Evolutionary conservation across 345 rosid genomes (phyloP), one percentile per base, ranked within the genome.

Genomic region (Toxicodendron radicans): DNA sequence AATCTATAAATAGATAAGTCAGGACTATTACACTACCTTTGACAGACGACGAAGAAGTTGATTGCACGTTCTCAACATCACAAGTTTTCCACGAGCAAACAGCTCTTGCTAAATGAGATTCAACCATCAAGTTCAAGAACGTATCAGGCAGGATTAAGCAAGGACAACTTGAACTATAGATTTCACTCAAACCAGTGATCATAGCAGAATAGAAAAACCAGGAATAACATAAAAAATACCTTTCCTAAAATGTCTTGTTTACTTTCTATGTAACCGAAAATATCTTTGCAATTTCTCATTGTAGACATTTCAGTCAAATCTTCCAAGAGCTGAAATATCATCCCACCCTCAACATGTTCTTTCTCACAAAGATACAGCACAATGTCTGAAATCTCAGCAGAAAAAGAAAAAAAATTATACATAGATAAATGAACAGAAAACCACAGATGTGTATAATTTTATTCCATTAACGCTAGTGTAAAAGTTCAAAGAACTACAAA

Each of bases 251-350:
- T 86, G 83, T 95, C 97, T 81, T 91, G 99, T 73, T 95, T 91
- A 68, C 93, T 88, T 83, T 95, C 99, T 66, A 95, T 93, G 85
- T 89, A 95, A 68, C 93, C 97, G 59, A 95, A 95, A 72, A 90
- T 79, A 79, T 95, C 98, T 85, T 91, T 87, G 83, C 98, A 95
- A 66, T 93, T 93, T 83, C 90, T 88, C 97, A 95, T 91, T 68
- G 97, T 95, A 71, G 97, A 95, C 97, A 91, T 95, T 82, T 95
- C 99, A 0, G 97, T 95, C 91, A 95, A 85, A 85, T 95, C 98
- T 82, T 95, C 97, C 77, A 95, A 72, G 67, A 95, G 88, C 77
- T 95, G 99, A 79, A 95, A 95, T 85, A 95, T 91, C 98, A 95
- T 95, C 18, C 97, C 99, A 76, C 97, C 99, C 83, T 95, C 99